Base-by-base conservation (phyloP, 2,329 filamentous ascomycete species). In the Paraphaeosphaeria sporulosa region DNA sequence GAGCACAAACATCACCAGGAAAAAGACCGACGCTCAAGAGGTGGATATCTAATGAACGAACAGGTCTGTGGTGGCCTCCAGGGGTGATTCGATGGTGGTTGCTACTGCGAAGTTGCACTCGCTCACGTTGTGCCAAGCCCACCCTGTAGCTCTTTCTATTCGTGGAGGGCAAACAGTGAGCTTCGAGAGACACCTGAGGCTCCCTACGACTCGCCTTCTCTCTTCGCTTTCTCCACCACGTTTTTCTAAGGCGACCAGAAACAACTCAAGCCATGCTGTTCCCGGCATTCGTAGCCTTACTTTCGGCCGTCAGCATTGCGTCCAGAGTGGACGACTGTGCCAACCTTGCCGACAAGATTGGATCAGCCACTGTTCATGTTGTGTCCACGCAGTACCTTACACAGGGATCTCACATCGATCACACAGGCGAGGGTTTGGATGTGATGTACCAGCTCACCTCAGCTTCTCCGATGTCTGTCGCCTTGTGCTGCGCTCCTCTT, bases 381-480 rank as follows among this genome's bases (percentile, higher is more conserved):
- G 51, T 13, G 44, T 15, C 54, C 49, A 46, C 38, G 17, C 43
- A 58, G 32, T 61, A 55, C 25, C 44, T 61, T 4, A 15, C 55
- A n/a, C 38, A n/a, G 27, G 56, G 44, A 21, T 55, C 59, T 4
- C 23, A 36, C 2, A 44, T 61, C n/a, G 38, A 61, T 21, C 50
- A 40, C 40, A 48, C n/a, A 21, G 55, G 42, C 23, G 59, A 61
- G 19, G 55, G 55, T 8, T 23, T 42, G 27, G 47, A 61, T 27
- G 46, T 23, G 17, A 55, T 50, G 3, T 61, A 55, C 25, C 25
- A 25, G 21, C n/a, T 9, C 21, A 32, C 15, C 25, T n/a, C n/a
- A 15, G 44, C 44, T 7, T 17, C 46, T 23, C 30, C 44, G 32
- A 36, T 57, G 25, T 36, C 34, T 23, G 34, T 53, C 34, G 34